These are phyloP conservation scores for Clitopilus passeckerianus DNA, from an alignment of 768 basidiomycete genomes.

Conservation along the genomic window DNA sequence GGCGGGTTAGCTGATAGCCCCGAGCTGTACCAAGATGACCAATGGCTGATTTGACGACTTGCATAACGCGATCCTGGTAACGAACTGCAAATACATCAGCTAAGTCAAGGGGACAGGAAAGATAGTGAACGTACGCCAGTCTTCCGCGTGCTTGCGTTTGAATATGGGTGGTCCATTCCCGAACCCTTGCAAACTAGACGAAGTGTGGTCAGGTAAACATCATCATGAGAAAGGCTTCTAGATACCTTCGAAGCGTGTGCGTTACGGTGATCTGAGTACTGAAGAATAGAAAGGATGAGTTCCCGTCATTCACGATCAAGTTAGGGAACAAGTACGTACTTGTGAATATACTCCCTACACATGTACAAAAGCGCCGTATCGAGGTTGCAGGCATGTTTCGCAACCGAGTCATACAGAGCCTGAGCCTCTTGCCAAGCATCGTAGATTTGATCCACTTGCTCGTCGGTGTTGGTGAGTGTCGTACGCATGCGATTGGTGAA, in stretches of 20 bases:
- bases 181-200: constrained; percentile 42
- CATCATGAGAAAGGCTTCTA: constrained; percentile 14
- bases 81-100: constrained; percentile 37
- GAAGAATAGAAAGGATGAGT: constrained; percentile 2
- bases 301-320: constrained; percentile 7
- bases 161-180: constrained; percentile 48
- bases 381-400: constrained; percentile 65
- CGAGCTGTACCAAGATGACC: constrained; percentile 44
- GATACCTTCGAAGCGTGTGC: constrained; percentile 60
- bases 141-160: constrained; percentile 67
- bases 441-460: constrained; percentile 54
- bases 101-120: neutral
- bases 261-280: constrained; percentile 65
- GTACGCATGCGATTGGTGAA: constrained; percentile 53
- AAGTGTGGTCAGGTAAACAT: constrained; percentile 12
- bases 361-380: constrained; percentile 65
- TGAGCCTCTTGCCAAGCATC: constrained; percentile 66
- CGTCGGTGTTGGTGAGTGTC: constrained; percentile 35
- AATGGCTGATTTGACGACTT: constrained; percentile 51
- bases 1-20: constrained; percentile 54
- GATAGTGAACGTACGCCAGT: constrained; percentile 61
- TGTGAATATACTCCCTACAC: constrained; percentile 68
- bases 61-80: constrained; percentile 65
- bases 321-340: constrained; percentile 39
- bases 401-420: constrained; percentile 60